Evolutionary conservation across 148 eudicot species (phyloP).

Genomic region (Linanthus parryae): DNA sequence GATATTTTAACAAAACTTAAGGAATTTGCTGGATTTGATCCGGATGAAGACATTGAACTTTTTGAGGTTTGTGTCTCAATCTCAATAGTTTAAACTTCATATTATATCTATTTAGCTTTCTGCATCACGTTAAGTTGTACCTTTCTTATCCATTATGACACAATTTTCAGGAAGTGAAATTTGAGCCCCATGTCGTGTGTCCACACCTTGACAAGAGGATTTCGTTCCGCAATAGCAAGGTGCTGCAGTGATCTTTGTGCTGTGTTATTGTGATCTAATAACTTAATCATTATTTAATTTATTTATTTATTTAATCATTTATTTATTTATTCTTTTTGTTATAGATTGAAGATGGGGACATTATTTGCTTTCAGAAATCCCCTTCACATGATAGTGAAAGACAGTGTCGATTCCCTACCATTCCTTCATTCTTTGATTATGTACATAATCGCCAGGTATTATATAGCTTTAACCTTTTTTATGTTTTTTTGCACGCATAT

Average conservation of each 20-base stretch:
- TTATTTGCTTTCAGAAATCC: constrained; percentile 83
- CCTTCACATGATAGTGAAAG: constrained; percentile 37
- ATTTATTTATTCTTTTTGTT: background rate
- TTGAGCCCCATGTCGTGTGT: constrained; percentile 92
- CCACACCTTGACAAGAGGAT: constrained; percentile 64
- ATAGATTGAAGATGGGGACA: constrained; percentile 97
- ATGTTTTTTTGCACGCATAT: background rate
- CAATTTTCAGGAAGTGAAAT: constrained; percentile 73
- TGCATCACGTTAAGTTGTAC: background rate
- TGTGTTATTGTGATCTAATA: background rate
- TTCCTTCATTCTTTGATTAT: constrained; percentile 84
- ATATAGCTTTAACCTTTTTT: background rate
- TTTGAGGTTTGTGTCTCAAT: constrained; percentile 59
- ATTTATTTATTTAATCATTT: background rate
- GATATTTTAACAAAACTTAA: constrained; percentile 68
- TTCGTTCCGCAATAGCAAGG: constrained; percentile 72
- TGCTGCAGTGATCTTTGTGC: constrained; percentile 8
- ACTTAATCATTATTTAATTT: background rate
- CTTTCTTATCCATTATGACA: background rate
- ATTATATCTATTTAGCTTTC: background rate
- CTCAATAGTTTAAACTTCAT: background rate
- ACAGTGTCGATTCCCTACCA: constrained; percentile 53
- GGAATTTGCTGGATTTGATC: constrained; percentile 81
- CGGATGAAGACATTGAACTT: constrained; percentile 80
- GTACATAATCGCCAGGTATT: constrained; percentile 93